phyloP scores from a whole-genome alignment of 352 stramenopile species.

The Plasmopara halstedii region DNA sequence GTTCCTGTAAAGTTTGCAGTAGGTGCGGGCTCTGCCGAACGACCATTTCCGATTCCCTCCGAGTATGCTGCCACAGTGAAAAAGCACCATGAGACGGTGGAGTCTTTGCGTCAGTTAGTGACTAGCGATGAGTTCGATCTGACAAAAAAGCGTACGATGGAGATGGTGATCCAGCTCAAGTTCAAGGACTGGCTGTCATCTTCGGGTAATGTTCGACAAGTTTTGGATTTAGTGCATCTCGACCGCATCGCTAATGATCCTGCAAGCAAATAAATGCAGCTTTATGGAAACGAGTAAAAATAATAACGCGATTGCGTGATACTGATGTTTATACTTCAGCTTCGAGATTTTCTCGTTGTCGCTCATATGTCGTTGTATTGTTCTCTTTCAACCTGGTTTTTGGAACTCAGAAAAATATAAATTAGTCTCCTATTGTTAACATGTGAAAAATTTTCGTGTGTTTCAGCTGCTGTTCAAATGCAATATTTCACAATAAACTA shows the following conservation, averaged over 20 bases:
- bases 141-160: slow-evolving; percentile 68
- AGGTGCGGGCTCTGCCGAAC: slow-evolving; percentile 29
- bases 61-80: slow-evolving; percentile 62
- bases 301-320: slow-evolving; percentile 3
- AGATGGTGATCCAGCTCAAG: slow-evolving; percentile 71
- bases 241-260: slow-evolving; percentile 34
- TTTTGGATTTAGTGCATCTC: slow-evolving; percentile 84
- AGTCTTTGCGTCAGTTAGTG: slow-evolving; percentile 61
- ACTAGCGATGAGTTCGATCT: slow-evolving; percentile 77
- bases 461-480: too few species aligned
- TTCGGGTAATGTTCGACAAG: slow-evolving; percentile 81
- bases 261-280: slow-evolving; percentile 15
- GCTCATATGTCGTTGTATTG: too few species aligned
- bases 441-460: too few species aligned
- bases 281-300: neutral
- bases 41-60: slow-evolving; percentile 71
- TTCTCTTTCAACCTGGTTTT: too few species aligned
- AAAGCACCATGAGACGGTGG: slow-evolving; percentile 67
- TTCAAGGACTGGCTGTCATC: slow-evolving; percentile 87
- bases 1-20: slow-evolving; percentile 55
- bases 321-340: slow-evolving; percentile 20
- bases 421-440: too few species aligned
- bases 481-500: too few species aligned
- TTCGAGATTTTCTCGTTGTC: slow-evolving; percentile 15
- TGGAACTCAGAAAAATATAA: too few species aligned